Evolutionary conservation across 2,329 filamentous ascomycete species (phyloP).

Genomic region (Alternaria incomplexa): DNA sequence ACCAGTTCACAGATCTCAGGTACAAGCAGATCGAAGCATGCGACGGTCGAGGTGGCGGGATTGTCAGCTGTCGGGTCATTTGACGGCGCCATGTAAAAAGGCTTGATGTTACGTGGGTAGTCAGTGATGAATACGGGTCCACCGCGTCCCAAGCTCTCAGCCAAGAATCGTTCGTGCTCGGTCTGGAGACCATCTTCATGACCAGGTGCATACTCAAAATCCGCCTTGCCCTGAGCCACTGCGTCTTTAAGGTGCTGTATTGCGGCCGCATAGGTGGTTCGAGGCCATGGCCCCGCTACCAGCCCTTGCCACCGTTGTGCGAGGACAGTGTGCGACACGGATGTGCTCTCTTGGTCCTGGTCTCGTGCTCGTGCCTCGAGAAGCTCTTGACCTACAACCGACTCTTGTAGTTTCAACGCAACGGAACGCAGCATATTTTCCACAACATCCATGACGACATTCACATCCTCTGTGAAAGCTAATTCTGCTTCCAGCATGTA

Average conservation of each 20-base stretch:
- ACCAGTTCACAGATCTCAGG: constrained; percentile 86
- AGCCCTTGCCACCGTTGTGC: constrained; percentile 76
- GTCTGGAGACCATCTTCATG: constrained; percentile 81
- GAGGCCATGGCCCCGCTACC: constrained; percentile 75
- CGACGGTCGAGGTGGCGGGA: constrained; percentile 64
- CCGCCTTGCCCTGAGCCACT: constrained; percentile 53
- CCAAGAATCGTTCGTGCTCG: constrained; percentile 91
- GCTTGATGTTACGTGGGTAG: constrained; percentile 88
- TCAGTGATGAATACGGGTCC: constrained; percentile 88
- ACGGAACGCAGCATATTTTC: constrained; percentile 75
- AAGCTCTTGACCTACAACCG: constrained; percentile 62
- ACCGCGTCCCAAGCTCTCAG: constrained; percentile 67
- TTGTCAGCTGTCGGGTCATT: constrained; percentile 14
- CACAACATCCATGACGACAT: constrained; percentile 76
- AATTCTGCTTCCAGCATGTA: constrained; percentile 98
- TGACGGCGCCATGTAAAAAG: constrained; percentile 81
- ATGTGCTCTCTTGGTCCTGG: constrained; percentile 42
- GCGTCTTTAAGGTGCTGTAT: constrained; percentile 71
- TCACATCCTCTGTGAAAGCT: constrained; percentile 74
- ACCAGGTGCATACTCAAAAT: constrained; percentile 71
- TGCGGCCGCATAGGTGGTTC: constrained; percentile 82
- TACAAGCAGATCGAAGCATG: constrained; percentile 89
- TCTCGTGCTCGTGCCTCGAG: constrained; percentile 53
- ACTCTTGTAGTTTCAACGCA: constrained; percentile 57
- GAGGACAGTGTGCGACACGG: constrained; percentile 60